Conservation (phyloP, 306 rosid species). For the Lathyrus tuberosus region DNA sequence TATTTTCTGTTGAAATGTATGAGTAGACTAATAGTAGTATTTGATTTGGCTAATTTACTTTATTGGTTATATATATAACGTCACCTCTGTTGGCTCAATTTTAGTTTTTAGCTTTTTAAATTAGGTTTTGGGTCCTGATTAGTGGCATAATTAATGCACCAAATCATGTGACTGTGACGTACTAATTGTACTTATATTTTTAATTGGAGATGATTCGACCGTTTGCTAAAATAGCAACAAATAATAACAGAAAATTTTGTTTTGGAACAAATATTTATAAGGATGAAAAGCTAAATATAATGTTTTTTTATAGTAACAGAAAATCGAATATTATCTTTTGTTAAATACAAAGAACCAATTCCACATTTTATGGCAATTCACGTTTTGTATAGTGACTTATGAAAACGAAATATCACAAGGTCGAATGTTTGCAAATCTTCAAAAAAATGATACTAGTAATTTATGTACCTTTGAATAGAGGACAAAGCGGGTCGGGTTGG, state of each 20-base stretch:
- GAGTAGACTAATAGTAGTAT: not conserved
- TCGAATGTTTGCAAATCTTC: slow-evolving; percentile 6
- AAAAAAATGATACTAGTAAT: not conserved
- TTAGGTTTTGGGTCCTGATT: not conserved
- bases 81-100: not conserved
- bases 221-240: not conserved
- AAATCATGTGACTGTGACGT: not conserved
- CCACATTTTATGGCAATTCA: slow-evolving; percentile 19
- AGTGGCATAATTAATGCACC: not conserved
- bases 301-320: too few species aligned
- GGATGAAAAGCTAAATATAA: too few species aligned
- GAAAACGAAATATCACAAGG: slow-evolving; percentile 38
- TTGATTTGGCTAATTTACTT: not conserved
- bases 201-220: not conserved
- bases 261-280: too few species aligned
- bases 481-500: too few species aligned
- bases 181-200: too few species aligned
- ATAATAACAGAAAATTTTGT: not conserved
- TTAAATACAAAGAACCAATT: not conserved
- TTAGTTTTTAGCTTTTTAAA: not conserved
- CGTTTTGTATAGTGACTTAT: slow-evolving; percentile 2
- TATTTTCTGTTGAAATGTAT: not conserved
- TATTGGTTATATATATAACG: too few species aligned
- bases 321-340: too few species aligned
- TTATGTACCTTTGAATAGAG: too few species aligned